A percentile compares a stretch with the other conserved stretches of the same genome.
Evolutionary conservation across 1,284 basidiomycete genomes (phyloP).

Genomic region (Sporisorium scitamineum): DNA sequence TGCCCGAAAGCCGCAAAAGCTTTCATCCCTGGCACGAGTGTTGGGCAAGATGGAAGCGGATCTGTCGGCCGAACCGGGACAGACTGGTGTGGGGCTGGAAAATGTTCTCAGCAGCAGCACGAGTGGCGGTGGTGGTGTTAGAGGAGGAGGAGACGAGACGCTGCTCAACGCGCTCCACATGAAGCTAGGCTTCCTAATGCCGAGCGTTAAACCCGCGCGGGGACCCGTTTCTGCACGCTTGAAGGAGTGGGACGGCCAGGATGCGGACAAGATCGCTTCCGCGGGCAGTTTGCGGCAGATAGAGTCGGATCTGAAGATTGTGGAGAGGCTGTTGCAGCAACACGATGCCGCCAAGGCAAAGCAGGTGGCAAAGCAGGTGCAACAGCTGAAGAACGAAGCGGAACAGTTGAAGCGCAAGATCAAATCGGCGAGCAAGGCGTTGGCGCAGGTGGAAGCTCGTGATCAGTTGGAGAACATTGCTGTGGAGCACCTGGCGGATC

Average conservation of each 20-base stretch:
- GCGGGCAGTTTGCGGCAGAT: conserved; percentile 26
- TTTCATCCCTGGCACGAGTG: conserved; percentile 31
- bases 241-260: conserved; percentile 49
- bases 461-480: conserved; percentile 18
- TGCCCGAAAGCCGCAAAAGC: conserved; percentile 19
- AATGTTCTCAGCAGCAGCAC: not conserved
- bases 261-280: conserved; percentile 27
- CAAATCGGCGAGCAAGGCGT: conserved; percentile 10
- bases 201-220: conserved; percentile 36
- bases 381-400: conserved; percentile 22
- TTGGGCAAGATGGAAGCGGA: conserved; percentile 19
- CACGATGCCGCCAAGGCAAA: not conserved
- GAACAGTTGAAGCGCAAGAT: conserved; percentile 27
- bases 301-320: conserved; percentile 20
- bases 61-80: not conserved
- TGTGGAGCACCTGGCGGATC: conserved; percentile 23
- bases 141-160: conserved; percentile 1
- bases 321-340: conserved; percentile 22
- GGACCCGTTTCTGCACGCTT: conserved; percentile 27
- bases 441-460: conserved; percentile 5
- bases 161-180: conserved; percentile 24
- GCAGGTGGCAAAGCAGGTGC: conserved; percentile 17
- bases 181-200: conserved; percentile 24
- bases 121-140: not conserved
- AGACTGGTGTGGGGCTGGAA: not conserved